Evolutionary conservation across 1,139 yeast species (phyloP), one percentile per base, ranked within the genome.

Genomic region (Meyerozyma elateridarum): DNA sequence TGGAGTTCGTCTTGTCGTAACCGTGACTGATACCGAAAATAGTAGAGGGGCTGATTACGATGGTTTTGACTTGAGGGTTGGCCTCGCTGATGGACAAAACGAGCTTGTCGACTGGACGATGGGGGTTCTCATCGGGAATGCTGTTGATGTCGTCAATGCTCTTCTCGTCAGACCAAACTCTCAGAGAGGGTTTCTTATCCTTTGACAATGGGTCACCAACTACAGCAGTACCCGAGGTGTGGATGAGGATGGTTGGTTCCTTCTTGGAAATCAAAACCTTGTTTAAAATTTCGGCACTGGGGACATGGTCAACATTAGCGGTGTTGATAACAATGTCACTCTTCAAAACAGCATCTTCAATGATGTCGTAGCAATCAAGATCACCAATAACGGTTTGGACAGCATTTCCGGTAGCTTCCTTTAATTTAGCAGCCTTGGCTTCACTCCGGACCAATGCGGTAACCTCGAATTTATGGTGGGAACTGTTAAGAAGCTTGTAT

Each of bases 171-270:
- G 61, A 52, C 40, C 52, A 61, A 4, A 55, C 45, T 29, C 46
- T 49, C n/a, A 44, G 41, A 4, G 49, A 30, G 2, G 58, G 45
- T 8, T 45, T 41, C 36, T 50, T 44, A 2, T 49, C 46, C 2
- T 44, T 35, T 5, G 39, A 33, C 12, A 61, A 44, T 2, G 40
- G 48, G 34, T 63, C 69, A 3, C 54, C 53, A 19, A 54, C 8
- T 16, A 62, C 45, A 6, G 63, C 54, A 1, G 68, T 61, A 8
- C 72, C 71, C 1, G 70, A 60, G 20, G 69, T 64, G 33, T 64
- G 71, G 31, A 65, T 44, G 22, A 61, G 48, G 22, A 60, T 37
- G 4, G 63, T 59, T 12, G 44, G 46, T 3, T 34, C 33, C 24
- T 45, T 50, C 34, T 48, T 48, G 5, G 25, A 29, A 11, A 30